These are phyloP conservation scores for Elsinoe fawcettii DNA, from an alignment of 2,329 filamentous ascomycete genomes.

Conservation along the genomic window DNA sequence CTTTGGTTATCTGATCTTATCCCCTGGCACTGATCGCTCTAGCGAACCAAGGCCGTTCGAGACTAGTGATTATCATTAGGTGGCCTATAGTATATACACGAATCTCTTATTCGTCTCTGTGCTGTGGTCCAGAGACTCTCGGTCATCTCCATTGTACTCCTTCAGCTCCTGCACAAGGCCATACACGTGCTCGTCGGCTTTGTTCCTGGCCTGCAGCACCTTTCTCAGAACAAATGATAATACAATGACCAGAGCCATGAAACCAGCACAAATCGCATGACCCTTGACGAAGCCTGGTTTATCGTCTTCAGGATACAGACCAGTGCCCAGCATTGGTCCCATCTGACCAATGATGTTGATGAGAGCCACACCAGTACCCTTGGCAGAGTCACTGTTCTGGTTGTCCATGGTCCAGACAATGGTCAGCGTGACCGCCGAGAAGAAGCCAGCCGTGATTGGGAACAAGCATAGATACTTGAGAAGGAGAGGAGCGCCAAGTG, in stretches of 20 bases:
- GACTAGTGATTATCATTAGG: slow-evolving; percentile 3
- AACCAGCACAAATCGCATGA: slow-evolving; percentile 43
- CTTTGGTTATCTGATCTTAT: neutral
- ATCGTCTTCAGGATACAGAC: slow-evolving; percentile 45
- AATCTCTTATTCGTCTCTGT: neutral
- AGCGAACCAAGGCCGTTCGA: neutral
- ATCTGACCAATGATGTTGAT: slow-evolving; percentile 78
- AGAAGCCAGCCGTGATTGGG: slow-evolving; percentile 72
- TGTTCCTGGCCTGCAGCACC: slow-evolving; percentile 32
- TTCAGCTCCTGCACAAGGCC: neutral
- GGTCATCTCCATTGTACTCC: neutral
- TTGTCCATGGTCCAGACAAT: slow-evolving; percentile 89
- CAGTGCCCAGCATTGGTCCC: slow-evolving; percentile 55
- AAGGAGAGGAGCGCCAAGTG: slow-evolving; percentile 25
- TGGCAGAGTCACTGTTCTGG: slow-evolving; percentile 59
- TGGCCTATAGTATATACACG: slow-evolving; percentile 4
- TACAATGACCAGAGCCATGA: slow-evolving; percentile 42
- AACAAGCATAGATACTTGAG: slow-evolving; percentile 68
- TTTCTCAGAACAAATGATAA: slow-evolving; percentile 38
- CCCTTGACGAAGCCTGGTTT: slow-evolving; percentile 43
- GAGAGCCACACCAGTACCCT: slow-evolving; percentile 70
- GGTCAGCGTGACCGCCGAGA: slow-evolving; percentile 73
- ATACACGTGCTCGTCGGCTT: neutral
- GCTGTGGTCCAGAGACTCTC: neutral
- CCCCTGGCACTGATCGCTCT: neutral